Conservation (phyloP, 768 basidiomycete species). For the Sarcomyxa edulis region DNA sequence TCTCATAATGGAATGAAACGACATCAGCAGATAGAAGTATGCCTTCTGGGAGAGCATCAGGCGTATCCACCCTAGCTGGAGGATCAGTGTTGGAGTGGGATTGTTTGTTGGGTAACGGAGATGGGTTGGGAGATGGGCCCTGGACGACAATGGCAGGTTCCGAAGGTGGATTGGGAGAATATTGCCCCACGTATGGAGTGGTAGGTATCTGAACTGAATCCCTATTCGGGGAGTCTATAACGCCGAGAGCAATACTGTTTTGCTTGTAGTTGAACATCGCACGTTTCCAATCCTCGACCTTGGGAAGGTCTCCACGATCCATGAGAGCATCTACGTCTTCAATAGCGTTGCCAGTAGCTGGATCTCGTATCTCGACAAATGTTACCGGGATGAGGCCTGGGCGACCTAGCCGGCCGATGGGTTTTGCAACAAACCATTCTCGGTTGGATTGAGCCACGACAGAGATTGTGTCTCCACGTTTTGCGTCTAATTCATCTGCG, state of each 20-base stretch:
- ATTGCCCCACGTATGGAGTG: constrained; percentile 31
- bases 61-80: constrained; percentile 14
- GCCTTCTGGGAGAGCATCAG: constrained; percentile 67
- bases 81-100: constrained; percentile 5
- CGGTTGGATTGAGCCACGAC: constrained; percentile 99
- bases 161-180: constrained; percentile 13
- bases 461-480: constrained; percentile 88
- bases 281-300: constrained; percentile 99
- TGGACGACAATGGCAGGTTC: constrained; percentile 18
- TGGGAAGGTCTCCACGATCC: constrained; percentile 83
- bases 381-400: constrained; percentile 96
- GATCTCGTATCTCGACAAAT: constrained; percentile 96
- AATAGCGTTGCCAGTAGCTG: constrained; percentile 75
- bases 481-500: constrained; percentile 93
- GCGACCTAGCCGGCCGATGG: constrained; percentile 90
- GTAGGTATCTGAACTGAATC: constrained; percentile 38
- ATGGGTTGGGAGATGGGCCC: constrained; percentile 18
- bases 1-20: constrained; percentile 96
- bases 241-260: constrained; percentile 90
- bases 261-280: constrained; percentile 95
- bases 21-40: constrained; percentile 84
- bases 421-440: constrained; percentile 99
- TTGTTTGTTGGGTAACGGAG: constrained; percentile 13
- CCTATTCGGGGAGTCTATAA: constrained; percentile 49
- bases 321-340: constrained; percentile 74